Conservation (phyloP, 306 rosid genomes). For the Aeschynomene evenia region DNA sequence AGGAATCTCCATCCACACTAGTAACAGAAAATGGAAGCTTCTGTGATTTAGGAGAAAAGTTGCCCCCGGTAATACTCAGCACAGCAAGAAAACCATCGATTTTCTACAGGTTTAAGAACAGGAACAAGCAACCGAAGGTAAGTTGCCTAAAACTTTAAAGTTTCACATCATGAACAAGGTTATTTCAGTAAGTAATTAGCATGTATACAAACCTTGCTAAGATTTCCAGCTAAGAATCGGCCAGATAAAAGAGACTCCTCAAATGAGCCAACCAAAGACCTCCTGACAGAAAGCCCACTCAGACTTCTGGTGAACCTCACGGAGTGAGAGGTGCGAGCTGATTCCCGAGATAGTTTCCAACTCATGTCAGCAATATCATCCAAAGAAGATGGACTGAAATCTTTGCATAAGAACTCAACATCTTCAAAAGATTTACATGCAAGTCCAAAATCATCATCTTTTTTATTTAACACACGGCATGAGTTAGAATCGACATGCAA, state of each 20-base stretch:
- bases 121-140: slow-evolving; percentile 22
- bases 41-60: slow-evolving; percentile 87
- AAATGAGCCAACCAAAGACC: slow-evolving; percentile 97
- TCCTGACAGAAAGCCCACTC: slow-evolving; percentile 78
- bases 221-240: slow-evolving; percentile 70
- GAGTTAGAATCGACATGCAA: slow-evolving; percentile 45
- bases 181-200: slow-evolving; percentile 11
- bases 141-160: slow-evolving; percentile 16
- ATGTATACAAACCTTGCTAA: slow-evolving; percentile 60
- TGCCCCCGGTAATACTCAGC: slow-evolving; percentile 83
- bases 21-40: slow-evolving; percentile 96
- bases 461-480: slow-evolving; percentile 32
- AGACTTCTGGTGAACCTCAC: slow-evolving; percentile 67
- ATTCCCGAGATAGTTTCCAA: slow-evolving; percentile 50
- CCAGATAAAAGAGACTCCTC: slow-evolving; percentile 98
- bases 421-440: slow-evolving; percentile 62
- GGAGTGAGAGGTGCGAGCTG: slow-evolving; percentile 45
- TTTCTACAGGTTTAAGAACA: slow-evolving; percentile 50
- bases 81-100: slow-evolving; percentile 94
- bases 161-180: slow-evolving; percentile 26
- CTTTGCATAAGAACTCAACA: slow-evolving; percentile 51
- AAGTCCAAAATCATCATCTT: slow-evolving; percentile 45
- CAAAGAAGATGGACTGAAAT: slow-evolving; percentile 65
- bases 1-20: slow-evolving; percentile 87
- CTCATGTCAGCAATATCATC: slow-evolving; percentile 43